Evolutionary conservation across 768 basidiomycete genomes (phyloP), one percentile per base, ranked within the genome.

Genomic region (Melanogaster broomeanus): DNA sequence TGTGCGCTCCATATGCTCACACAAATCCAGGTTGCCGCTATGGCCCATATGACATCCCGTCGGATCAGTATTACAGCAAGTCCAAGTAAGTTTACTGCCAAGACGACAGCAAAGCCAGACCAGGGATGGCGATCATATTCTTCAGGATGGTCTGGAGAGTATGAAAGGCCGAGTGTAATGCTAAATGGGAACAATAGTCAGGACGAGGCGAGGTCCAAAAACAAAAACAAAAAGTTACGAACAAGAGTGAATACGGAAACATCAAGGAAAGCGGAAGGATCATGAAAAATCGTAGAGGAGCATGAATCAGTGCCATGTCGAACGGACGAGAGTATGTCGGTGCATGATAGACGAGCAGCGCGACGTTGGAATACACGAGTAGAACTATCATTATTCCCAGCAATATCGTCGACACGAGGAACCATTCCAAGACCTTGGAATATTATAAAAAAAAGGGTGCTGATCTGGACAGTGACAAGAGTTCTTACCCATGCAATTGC

Each of bases 231-330:
- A n/a, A n/a, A n/a, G n/a, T n/a, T n/a, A 64, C 73, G 40, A 53
- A 79, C 76, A 87, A 84, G 13, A 85, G 76, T 35, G 77, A 80
- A 56, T 83, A 80, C 1, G 73, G 68, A 53, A 84, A 77, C 55
- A 81, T 63, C 39, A 82, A 49, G 0, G 68, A 64, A 15, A 58
- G 30, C 54, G 83, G 71, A 50, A 89, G 82, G 75, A 88, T 42
- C 81, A 82, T 60, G 66, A 78, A 48, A 52, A 92, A 84, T 3
- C 90, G 78, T 47, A 96, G 74, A 0, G 95, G 95, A 0, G 90
- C 88, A 59, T 97, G 94, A 49, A 97, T 90, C 57, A 95, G 84
- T 0, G 85, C 77, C 30, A 82, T 83, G 66, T 94, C 92, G 35
- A 95, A 67, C 0, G 90, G 91, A 1, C 84, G 78, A 0, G 71